phyloP scores from a whole-genome alignment of 306 rosid species.

The Acacia melanoxylon region DNA sequence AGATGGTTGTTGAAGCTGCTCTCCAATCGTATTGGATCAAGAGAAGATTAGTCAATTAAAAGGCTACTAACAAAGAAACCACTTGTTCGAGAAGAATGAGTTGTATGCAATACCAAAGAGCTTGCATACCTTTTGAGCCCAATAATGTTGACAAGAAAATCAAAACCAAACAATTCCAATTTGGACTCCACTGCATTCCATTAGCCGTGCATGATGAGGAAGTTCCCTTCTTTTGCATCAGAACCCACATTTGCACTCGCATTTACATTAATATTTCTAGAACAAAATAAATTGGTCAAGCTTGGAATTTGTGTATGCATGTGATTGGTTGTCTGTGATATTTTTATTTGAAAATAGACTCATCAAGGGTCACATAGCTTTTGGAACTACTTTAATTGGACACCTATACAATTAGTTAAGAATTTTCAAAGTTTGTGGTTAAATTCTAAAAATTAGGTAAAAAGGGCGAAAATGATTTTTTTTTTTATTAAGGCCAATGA shows the following conservation, averaged over 20 bases:
- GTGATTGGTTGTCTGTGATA: too few species aligned
- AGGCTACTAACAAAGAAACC: slow-evolving; percentile 4
- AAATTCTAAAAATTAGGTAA: too few species aligned
- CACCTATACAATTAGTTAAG: too few species aligned
- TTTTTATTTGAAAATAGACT: too few species aligned
- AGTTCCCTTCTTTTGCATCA: slow-evolving; percentile 44
- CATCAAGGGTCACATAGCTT: too few species aligned
- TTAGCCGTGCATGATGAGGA: slow-evolving; percentile 47
- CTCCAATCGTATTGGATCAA: slow-evolving; percentile 85
- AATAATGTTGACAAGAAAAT: slow-evolving; percentile 97
- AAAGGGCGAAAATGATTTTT: too few species aligned
- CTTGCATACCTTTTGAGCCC: slow-evolving; percentile 85
- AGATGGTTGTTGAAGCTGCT: slow-evolving; percentile 67
- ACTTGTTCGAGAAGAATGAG: slow-evolving; percentile 7
- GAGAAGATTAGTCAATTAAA: slow-evolving; percentile 21
- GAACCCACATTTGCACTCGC: slow-evolving; percentile 45
- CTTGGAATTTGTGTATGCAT: too few species aligned
- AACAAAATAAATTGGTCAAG: slow-evolving; percentile 21
- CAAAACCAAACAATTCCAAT: slow-evolving; percentile 93
- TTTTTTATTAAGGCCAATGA: too few species aligned
- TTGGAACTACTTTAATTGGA: too few species aligned
- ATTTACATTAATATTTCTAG: slow-evolving; percentile 67
- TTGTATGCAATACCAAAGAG: slow-evolving; percentile 9
- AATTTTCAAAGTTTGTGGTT: too few species aligned
- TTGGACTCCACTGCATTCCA: slow-evolving; percentile 78